Evolutionary conservation across 768 basidiomycete genomes (phyloP).

Genomic region (Pulveroboletus sp.): DNA sequence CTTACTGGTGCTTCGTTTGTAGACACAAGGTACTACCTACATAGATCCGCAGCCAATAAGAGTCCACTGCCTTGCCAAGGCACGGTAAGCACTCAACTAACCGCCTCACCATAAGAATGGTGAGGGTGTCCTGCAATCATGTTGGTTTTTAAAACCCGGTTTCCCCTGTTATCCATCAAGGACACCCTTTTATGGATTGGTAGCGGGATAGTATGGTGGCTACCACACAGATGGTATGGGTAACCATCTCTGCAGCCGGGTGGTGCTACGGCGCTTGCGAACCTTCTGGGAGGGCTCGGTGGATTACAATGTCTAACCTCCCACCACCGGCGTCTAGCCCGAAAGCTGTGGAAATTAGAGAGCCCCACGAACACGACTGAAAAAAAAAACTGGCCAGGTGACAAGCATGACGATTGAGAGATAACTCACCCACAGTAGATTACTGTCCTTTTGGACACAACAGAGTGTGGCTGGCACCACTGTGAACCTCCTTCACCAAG

Average conservation of each 20-base stretch:
- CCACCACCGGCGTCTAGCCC: not conserved
- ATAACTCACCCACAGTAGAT: not conserved
- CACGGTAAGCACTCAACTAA: not conserved
- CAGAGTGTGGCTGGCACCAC: not conserved
- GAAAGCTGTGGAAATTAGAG: not conserved
- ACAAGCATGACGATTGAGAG: conserved; percentile 1
- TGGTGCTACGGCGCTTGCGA: not conserved
- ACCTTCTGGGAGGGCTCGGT: conserved; percentile 1
- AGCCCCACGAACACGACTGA: not conserved
- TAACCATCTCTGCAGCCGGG: not conserved
- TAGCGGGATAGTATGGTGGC: not conserved
- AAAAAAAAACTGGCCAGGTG: conserved; percentile 4
- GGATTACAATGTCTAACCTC: not conserved
- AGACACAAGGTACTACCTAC: not conserved
- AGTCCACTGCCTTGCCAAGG: not conserved
- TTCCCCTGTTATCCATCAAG: conserved; percentile 4
- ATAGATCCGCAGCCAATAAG: no score
- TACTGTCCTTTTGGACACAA: conserved; percentile 6
- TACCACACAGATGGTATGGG: not conserved
- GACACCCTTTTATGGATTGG: not conserved
- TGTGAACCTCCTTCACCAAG: conserved; percentile 4
- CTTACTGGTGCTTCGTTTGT: conserved; percentile 4
- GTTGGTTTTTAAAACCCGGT: conserved; percentile 4
- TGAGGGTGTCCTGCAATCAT: conserved; percentile 5
- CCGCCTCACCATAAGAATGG: not conserved